Conservation (phyloP, 192 early-diverging fungal genomes). For the Coemansia sp. region DNA sequence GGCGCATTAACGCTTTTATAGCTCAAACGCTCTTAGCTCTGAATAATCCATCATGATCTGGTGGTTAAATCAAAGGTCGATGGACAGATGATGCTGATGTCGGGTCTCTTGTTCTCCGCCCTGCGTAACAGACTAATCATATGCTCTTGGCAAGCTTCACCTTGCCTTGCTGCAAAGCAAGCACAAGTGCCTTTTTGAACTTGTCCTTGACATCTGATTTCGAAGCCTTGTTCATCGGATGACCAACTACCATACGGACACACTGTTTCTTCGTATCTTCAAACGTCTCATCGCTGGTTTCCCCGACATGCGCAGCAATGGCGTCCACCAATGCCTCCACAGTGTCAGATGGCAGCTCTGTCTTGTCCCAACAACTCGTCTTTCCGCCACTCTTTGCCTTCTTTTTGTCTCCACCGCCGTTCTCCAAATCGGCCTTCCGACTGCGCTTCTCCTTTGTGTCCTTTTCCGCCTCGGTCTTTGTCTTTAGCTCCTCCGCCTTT, state of each 20-base stretch:
- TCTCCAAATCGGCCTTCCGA: slow-evolving; percentile 26
- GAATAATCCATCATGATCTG: too few relatives aligned
- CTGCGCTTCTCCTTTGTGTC: slow-evolving; percentile 21
- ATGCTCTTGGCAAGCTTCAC: slow-evolving; percentile 14
- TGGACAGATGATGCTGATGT: too few relatives aligned
- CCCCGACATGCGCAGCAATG: slow-evolving; percentile 15
- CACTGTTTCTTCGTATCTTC: slow-evolving; percentile 35
- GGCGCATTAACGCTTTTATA: too few relatives aligned
- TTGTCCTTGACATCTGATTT: slow-evolving; percentile 33
- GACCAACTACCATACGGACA: slow-evolving; percentile 27
- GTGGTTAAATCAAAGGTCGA: neutral
- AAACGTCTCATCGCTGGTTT: slow-evolving; percentile 4
- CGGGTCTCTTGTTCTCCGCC: too few relatives aligned
- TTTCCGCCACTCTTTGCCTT: neutral
- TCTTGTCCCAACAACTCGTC: slow-evolving; percentile 21
- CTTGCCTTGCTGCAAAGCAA: slow-evolving; percentile 26
- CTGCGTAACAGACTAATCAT: neutral
- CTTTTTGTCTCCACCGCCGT: slow-evolving; percentile 9
- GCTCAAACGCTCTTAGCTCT: too few relatives aligned
- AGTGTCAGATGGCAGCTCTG: slow-evolving; percentile 11
- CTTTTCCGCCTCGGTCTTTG: neutral
- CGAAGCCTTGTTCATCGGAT: slow-evolving; percentile 18
- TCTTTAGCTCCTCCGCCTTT: slow-evolving; percentile 22
- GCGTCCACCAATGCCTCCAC: slow-evolving; percentile 29
- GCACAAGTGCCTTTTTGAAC: slow-evolving; percentile 32